Evolutionary conservation across 2,329 filamentous ascomycete species (phyloP), one percentile per base, ranked within the genome.

Genomic region (Sclerotinia minor): DNA sequence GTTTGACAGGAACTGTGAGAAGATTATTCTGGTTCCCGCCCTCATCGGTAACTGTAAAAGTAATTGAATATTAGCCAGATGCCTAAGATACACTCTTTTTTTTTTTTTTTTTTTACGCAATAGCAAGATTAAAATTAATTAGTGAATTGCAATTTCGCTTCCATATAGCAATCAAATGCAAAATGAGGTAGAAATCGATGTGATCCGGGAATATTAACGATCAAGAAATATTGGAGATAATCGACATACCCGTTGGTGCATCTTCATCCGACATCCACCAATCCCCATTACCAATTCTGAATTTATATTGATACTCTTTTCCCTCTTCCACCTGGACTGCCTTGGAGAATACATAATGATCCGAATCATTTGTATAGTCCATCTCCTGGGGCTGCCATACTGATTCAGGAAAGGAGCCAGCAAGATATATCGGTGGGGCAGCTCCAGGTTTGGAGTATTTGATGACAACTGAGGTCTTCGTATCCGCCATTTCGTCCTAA

Each of bases 251-350:
- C 66, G 82, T 87, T 19, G 86, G 84, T 65, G 83, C 81, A 55
- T 80, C 81, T 68, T 91, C 87, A 72, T 92, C 86, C 57, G 91
- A 77, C 32, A 87, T 81, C 89, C 89, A 92, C 86, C 87, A 91
- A 71, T 91, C 84, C 59, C 85, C 86, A 26, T 82, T 77, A 13
- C 89, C 89, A 47, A 90, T 80, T 41, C 89, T 84, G 72, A 93
- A 90, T 78, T 92, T 93, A 83, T 92, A 94, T 74, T 91, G 87
- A 71, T 92, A 86, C 68, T 86, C 83, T 58, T 85, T 83, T 29
- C 84, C 84, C 29, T 84, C 80, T 24, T 85, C 80, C 9, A 85
- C 81, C 47, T 82, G 76, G 55, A 92, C 81, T 0, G 82, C 78
- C 68, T 86, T 86, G 54, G 78, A 81, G 75, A 91, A 93, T 17